Conservation (phyloP, 805 yeast genomes). For the Monosporozyma servazzii region DNA sequence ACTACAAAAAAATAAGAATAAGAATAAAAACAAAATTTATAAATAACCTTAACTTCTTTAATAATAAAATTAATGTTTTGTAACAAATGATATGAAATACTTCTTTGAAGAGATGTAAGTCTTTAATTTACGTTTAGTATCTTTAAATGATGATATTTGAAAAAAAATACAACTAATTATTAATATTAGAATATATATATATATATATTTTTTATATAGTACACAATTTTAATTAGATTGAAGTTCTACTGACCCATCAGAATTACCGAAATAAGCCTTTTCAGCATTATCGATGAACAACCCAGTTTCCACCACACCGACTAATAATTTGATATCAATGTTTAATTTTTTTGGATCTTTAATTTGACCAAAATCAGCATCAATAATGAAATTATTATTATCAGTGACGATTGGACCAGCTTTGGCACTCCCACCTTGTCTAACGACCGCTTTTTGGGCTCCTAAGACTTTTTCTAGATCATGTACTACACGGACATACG, state of each 20-base stretch:
- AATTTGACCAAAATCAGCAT: slow-evolving; percentile 84
- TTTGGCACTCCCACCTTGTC: slow-evolving; percentile 85
- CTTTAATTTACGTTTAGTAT: no score
- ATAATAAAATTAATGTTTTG: background rate
- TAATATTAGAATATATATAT: no score
- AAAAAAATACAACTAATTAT: no score
- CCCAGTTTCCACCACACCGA: slow-evolving; percentile 96
- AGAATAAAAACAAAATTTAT: background rate
- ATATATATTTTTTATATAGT: background rate
- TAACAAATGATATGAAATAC: no score
- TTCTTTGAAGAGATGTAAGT: no score
- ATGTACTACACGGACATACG: slow-evolving; percentile 64
- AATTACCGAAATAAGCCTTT: slow-evolving; percentile 84
- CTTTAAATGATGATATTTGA: no score
- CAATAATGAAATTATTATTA: slow-evolving; percentile 86
- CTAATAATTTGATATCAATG: slow-evolving; percentile 54
- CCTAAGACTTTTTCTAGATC: slow-evolving; percentile 40
- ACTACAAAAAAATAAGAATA: slow-evolving; percentile 16
- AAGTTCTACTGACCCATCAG: slow-evolving; percentile 51
- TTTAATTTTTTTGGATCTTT: slow-evolving; percentile 46
- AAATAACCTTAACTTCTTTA: background rate
- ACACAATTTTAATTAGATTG: slow-evolving; percentile 14
- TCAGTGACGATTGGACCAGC: slow-evolving; percentile 98
- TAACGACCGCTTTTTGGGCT: slow-evolving; percentile 54
- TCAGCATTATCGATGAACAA: slow-evolving; percentile 62